Conservation (phyloP, 169 alveolate species). For the Besnoitia besnoiti region DNA sequence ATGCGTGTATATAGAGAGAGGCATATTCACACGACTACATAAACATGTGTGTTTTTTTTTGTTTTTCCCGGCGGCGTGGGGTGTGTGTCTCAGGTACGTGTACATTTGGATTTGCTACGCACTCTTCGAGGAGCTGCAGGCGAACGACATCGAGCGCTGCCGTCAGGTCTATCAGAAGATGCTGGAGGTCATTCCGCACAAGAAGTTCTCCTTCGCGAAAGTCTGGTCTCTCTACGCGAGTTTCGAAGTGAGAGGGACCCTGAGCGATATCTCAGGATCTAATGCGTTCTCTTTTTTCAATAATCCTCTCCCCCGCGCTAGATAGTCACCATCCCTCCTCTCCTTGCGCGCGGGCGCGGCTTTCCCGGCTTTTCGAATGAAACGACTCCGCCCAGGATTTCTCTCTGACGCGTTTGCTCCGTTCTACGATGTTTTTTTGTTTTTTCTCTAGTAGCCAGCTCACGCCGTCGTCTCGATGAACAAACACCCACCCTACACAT, state of each 20-base stretch:
- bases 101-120: slow-evolving; percentile 96
- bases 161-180: slow-evolving; percentile 89
- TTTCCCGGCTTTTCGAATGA: too few relatives aligned
- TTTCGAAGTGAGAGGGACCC: slow-evolving; percentile 73
- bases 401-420: too few relatives aligned
- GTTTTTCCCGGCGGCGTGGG: background rate
- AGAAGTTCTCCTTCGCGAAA: slow-evolving; percentile 90
- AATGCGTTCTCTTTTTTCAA: too few relatives aligned
- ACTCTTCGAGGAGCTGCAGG: slow-evolving; percentile 91
- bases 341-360: too few relatives aligned
- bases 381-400: too few relatives aligned
- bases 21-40: background rate
- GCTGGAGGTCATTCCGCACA: slow-evolving; percentile 89
- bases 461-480: too few relatives aligned
- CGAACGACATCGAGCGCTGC: slow-evolving; percentile 85
- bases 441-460: too few relatives aligned
- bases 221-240: slow-evolving; percentile 91
- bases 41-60: background rate
- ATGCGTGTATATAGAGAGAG: background rate
- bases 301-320: too few relatives aligned
- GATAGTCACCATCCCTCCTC: too few relatives aligned
- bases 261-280: too few relatives aligned
- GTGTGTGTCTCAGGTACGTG: slow-evolving; percentile 80
- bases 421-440: too few relatives aligned
- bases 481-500: too few relatives aligned